Conservation (phyloP, 1,139 yeast genomes). For the Citeromyces siamensis region DNA sequence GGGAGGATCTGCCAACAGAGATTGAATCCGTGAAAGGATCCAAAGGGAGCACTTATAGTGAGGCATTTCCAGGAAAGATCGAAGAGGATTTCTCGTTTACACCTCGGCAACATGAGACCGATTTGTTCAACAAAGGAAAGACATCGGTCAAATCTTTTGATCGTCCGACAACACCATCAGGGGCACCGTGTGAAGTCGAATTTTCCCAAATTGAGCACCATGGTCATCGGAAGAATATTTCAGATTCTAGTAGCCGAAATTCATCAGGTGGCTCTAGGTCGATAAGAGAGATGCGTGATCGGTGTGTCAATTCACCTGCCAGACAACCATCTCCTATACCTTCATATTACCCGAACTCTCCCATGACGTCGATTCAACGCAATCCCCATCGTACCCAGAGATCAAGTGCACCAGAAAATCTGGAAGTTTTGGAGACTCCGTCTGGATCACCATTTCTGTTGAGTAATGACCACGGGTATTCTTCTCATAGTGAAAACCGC, state of each 20-base stretch:
- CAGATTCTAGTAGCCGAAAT: background rate
- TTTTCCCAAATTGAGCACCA: background rate
- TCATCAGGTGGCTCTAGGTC: conserved; percentile 4
- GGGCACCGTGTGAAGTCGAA: background rate
- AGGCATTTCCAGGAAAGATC: too few species aligned
- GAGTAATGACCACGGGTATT: conserved; percentile 3
- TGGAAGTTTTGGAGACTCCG: background rate
- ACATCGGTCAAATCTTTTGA: too few species aligned
- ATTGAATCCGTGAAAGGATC: too few species aligned
- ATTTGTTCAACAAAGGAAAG: too few species aligned
- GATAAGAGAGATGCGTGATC: conserved; percentile 3
- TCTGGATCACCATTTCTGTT: background rate
- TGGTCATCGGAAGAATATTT: background rate
- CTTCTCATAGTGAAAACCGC: conserved; percentile 2
- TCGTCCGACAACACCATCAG: background rate
- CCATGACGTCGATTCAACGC: conserved; percentile 43
- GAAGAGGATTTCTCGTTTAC: too few species aligned
- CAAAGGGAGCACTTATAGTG: too few species aligned
- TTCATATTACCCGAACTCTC: conserved; percentile 27
- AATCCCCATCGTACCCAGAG: conserved; percentile 18
- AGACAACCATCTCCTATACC: conserved; percentile 44
- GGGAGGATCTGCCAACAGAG: too few species aligned
- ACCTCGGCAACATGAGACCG: too few species aligned
- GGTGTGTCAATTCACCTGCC: conserved; percentile 26
- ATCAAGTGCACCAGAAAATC: conserved; percentile 1